Evolutionary conservation across 1,284 basidiomycete genomes (phyloP), one percentile per base, ranked within the genome.

Genomic region (Fomitopsis palustris): DNA sequence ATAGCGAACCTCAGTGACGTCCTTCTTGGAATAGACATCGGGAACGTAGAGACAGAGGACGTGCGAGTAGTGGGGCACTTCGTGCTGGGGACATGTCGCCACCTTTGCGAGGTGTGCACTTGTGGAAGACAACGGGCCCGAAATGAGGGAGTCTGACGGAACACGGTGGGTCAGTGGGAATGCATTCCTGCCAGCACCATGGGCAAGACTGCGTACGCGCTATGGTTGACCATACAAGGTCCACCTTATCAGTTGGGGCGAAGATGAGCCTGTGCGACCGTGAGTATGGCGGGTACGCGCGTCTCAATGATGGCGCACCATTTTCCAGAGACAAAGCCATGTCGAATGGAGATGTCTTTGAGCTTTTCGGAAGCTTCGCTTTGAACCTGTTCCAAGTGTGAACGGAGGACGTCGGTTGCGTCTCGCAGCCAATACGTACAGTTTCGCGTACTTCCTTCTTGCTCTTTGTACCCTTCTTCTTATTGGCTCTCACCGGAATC

Each of bases 391-490:
- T 25, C 1, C 53, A 14, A 35, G 25, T 54, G 27, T 54, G 52
- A 27, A 39, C 38, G 47, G 42, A 4, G 45, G 12, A 29, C 45
- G n/a, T 23, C 4, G 35, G 35, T 14, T 6, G 45, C 12, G 27
- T 29, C 7, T 21, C 45, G 45, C 45, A 23, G 45, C 1, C 14
- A 29, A 47, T 29, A 29, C 74, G 17, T 69, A 85, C 86, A 73
- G 84, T 75, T 70, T 90, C 88, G 37, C 87, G 80, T 10, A 87
- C 70, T 70, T 90, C 86, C 69, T 88, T 90, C 71, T 90, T 90
- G 67, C 85, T 86, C 70, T 80, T 85, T 0, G 78, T 77, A 2
- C 87, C 87, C 35, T 83, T 84, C 70, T 88, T 90, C 72, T 89
- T 90, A 68, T 77, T 90, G 8, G 82, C 79, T 8, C 86, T 83